Evolutionary conservation across 2,329 filamentous ascomycete species (phyloP), one percentile per base, ranked within the genome.

Genomic region (Aspergillus niger): DNA sequence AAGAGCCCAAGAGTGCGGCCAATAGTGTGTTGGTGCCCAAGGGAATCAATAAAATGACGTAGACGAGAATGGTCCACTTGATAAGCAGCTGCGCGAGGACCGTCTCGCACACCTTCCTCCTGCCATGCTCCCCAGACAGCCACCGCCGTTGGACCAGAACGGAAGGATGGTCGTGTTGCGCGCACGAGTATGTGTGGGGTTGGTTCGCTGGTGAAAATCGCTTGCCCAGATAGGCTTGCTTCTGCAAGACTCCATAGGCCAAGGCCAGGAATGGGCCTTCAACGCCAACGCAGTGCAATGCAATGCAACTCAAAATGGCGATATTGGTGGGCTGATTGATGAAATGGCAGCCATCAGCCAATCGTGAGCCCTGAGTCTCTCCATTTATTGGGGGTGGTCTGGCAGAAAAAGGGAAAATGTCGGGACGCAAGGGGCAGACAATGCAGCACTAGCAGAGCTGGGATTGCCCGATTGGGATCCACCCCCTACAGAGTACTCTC

Each of bases 261-360:
- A 61, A 48, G 44, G 55, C 41, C 53, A 57, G 58, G 59, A 59
- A 62, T 55, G 54, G 51, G 52, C 47, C 26, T 55, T 63, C 30
- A 49, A 65, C 55, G 56, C 47, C 57, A 62, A 65, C 64, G 65
- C 59, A 64, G 63, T 65, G 65, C 59, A 64, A 67, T 67, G 67
- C 64, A 67, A 68, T 69, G 67, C 59, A 69, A 69, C 67, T 63
- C 58, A 64, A 65, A 60, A 62, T 56, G 53, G 60, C n/a, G 44
- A 62, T 62, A 64, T 67, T 64, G 41, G 26, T 30, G 26, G 22
- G 24, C 39, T 32, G 54, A 63, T 62, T 53, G 48, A 58, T 60
- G 58, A 48, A 39, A 62, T 59, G 55, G 61, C 57, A 53, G 61
- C 49, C 55, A 61, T 20, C 43, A 48, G 20, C 30, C 38, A 43